A percentile compares a stretch with the other conserved stretches of the same genome.
phyloP scores from a whole-genome alignment of 805 yeast species.

The Barnettozyma californica region DNA sequence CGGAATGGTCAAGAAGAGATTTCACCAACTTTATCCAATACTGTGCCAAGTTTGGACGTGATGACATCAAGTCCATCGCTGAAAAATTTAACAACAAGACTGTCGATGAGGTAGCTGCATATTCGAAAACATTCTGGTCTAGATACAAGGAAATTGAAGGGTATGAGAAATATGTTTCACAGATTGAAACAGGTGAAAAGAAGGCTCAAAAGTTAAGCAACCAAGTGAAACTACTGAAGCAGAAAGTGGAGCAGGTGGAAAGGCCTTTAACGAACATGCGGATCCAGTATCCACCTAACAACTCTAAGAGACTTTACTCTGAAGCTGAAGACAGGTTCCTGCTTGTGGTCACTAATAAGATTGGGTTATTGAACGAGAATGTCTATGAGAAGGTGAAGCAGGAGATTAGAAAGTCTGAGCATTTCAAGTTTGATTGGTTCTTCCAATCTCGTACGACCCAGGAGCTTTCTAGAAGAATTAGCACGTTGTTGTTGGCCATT shows the following conservation, averaged over 20 bases:
- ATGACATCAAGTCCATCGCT: constrained; percentile 44
- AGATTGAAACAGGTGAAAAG: constrained; percentile 69
- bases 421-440: constrained; percentile 71
- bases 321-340: constrained; percentile 67
- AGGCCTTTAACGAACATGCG: constrained; percentile 58
- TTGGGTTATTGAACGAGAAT: constrained; percentile 56
- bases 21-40: constrained; percentile 67
- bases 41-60: constrained; percentile 61
- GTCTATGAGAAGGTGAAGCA: constrained; percentile 61
- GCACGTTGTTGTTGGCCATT: constrained; percentile 60
- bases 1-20: constrained; percentile 69
- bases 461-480: constrained; percentile 66
- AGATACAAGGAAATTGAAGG: constrained; percentile 59
- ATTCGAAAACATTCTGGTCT: constrained; percentile 60
- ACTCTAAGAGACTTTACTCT: constrained; percentile 69
- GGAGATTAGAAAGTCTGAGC: constrained; percentile 52
- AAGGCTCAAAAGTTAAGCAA: constrained; percentile 48
- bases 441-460: constrained; percentile 65
- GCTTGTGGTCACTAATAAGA: constrained; percentile 52
- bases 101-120: constrained; percentile 52
- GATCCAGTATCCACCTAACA: constrained; percentile 77
- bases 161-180: constrained; percentile 62
- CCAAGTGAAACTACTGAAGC: constrained; percentile 51
- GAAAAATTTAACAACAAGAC: constrained; percentile 52
- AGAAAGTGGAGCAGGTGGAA: constrained; percentile 47